Conservation (phyloP, 148 eudicot genomes). For the Heliamphora exappendiculata region DNA sequence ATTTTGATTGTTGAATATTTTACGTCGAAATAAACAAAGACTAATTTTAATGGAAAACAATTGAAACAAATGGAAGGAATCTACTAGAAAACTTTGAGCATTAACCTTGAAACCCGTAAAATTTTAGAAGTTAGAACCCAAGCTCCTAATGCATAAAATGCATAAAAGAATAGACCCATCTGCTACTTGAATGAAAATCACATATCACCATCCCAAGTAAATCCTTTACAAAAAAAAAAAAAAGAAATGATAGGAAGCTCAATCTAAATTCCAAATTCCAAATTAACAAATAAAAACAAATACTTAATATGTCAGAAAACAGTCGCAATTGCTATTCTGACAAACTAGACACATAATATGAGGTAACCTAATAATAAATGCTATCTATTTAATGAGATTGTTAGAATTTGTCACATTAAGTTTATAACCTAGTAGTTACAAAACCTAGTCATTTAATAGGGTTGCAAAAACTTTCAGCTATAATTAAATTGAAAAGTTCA, state of each 20-base stretch:
- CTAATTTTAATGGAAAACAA: too few relatives aligned
- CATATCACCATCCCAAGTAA: neutral
- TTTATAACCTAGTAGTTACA: neutral
- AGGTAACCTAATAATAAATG: neutral
- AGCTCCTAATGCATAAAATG: too few relatives aligned
- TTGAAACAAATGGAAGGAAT: too few relatives aligned
- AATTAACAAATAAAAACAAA: too few relatives aligned
- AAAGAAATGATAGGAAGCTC: neutral
- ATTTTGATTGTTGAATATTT: too few relatives aligned
- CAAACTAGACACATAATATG: neutral
- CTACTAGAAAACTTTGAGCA: too few relatives aligned
- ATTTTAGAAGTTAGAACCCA: too few relatives aligned
- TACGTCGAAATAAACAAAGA: too few relatives aligned
- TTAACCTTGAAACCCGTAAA: too few relatives aligned
- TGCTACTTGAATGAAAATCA: too few relatives aligned
- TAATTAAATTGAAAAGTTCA: neutral
- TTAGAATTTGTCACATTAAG: neutral
- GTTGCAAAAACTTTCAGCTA: neutral
- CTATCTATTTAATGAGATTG: neutral
- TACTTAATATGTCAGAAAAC: too few relatives aligned
- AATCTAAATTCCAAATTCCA: neutral
- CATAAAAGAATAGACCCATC: too few relatives aligned
- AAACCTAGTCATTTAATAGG: neutral
- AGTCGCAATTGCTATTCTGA: neutral
- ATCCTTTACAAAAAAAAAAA: neutral